phyloP scores from a whole-genome alignment of 2,329 filamentous ascomycete species.

The Sclerotinia glacialis region DNA sequence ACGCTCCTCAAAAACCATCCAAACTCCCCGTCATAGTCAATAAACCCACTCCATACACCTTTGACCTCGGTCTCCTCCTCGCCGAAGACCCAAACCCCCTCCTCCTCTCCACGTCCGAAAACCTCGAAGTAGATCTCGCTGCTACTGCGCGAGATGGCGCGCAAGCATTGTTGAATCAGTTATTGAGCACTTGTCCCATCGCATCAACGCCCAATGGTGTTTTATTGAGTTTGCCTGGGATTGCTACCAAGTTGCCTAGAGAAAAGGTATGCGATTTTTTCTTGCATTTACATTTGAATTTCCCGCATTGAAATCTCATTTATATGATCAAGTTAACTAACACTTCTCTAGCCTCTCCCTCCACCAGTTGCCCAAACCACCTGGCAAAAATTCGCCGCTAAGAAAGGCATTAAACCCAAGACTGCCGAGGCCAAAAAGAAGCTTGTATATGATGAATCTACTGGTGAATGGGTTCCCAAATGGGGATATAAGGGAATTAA shows the following conservation, averaged over 20 bases:
- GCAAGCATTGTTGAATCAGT: conserved; percentile 89
- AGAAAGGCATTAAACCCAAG: conserved; percentile 95
- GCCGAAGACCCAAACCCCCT: conserved; percentile 85
- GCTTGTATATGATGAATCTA: conserved; percentile 79
- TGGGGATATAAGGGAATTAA: conserved; percentile 95
- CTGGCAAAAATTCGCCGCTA: conserved; percentile 93
- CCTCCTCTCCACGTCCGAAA: conserved; percentile 47
- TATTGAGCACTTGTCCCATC: conserved; percentile 83
- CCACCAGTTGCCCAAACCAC: conserved; percentile 79
- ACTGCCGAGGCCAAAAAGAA: conserved; percentile 73
- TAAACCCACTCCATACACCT: conserved; percentile 87
- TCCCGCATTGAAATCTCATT: neutral
- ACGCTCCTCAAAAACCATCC: conserved; percentile 25
- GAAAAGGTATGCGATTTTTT: conserved; percentile 59
- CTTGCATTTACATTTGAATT: conserved; percentile 15
- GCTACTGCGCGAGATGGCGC: conserved; percentile 81
- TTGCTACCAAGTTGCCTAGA: conserved; percentile 71
- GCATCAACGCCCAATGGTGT: conserved; percentile 67
- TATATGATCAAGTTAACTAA: conserved; percentile 14
- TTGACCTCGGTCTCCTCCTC: conserved; percentile 85
- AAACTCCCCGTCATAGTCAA: conserved; percentile 62
- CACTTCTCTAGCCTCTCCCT: conserved; percentile 61
- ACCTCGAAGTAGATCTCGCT: conserved; percentile 66
- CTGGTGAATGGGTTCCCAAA: conserved; percentile 84
- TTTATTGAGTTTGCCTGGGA: conserved; percentile 71